These are phyloP conservation scores for Ambrosia trifida DNA, from an alignment of 129 eudicot genomes.

Conservation along the genomic window DNA sequence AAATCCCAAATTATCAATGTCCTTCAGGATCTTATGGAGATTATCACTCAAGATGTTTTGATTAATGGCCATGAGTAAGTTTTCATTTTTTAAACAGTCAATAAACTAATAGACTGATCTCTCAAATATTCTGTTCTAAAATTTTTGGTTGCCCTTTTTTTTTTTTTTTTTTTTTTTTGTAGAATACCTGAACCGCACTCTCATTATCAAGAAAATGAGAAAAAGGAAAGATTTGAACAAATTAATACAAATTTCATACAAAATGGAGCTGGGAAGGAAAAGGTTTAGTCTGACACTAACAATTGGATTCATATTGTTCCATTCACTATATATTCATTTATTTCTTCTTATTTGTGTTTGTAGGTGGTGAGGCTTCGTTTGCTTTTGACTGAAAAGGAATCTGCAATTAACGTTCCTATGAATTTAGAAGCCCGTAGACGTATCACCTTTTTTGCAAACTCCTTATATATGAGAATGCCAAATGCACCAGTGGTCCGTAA, in stretches of 20 bases:
- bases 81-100: not conserved
- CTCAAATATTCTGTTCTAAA: slow-evolving; percentile 8
- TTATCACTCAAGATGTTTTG: slow-evolving; percentile 92
- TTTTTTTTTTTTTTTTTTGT: not conserved
- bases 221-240: slow-evolving; percentile 76
- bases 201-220: slow-evolving; percentile 38
- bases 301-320: slow-evolving; percentile 1
- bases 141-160: not conserved
- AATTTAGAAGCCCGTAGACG: slow-evolving; percentile 99
- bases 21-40: slow-evolving; percentile 94
- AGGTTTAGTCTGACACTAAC: slow-evolving; percentile 51
- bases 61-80: slow-evolving; percentile 79
- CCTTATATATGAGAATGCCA: slow-evolving; percentile 95
- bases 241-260: slow-evolving; percentile 50
- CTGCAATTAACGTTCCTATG: slow-evolving; percentile 93
- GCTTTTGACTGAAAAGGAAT: slow-evolving; percentile 91
- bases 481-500: slow-evolving; percentile 91
- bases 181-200: slow-evolving; percentile 64
- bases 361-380: slow-evolving; percentile 91
- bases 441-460: slow-evolving; percentile 92
- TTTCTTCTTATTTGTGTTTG: not conserved
- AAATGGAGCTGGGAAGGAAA: slow-evolving; percentile 80
- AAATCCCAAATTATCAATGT: slow-evolving; percentile 77
- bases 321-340: not conserved
- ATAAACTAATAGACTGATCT: slow-evolving; percentile 5